Conservation (phyloP, 108 stramenopile species). For the Stephanodiscus triporus region DNA sequence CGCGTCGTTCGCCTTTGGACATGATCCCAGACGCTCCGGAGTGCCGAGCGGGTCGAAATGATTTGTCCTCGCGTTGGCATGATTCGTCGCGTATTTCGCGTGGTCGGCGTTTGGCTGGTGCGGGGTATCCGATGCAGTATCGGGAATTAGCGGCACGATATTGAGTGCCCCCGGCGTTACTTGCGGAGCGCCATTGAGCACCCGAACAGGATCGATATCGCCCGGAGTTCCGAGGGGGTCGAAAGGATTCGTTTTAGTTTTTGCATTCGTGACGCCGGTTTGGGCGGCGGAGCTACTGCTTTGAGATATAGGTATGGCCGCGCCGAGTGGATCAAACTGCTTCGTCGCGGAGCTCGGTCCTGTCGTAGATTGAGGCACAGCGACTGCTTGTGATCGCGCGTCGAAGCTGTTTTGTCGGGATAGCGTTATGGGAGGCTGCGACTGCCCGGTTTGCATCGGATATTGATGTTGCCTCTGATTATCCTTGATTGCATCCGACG, state of each 20-base stretch:
- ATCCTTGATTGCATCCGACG: neutral
- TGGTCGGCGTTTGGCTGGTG: neutral
- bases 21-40: constrained; percentile 8
- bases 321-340: neutral
- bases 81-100: neutral
- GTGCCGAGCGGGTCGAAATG: constrained; percentile 42
- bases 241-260: neutral
- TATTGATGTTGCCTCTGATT: neutral
- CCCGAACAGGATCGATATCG: neutral
- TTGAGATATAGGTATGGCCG: neutral
- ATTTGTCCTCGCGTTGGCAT: neutral
- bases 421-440: neutral
- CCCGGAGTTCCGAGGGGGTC: constrained; percentile 1
- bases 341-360: neutral
- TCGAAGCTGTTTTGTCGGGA: constrained; percentile 8
- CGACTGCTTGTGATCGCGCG: neutral
- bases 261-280: neutral
- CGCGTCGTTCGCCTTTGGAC: neutral
- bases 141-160: neutral
- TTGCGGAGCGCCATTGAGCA: neutral
- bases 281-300: neutral
- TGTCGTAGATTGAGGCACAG: neutral
- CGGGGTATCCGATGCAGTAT: neutral
- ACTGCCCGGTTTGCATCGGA: neutral
- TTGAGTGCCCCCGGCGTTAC: neutral